Base-by-base conservation (phyloP, 495 filamentous ascomycete species). In the Annulohypoxylon bovei region DNA sequence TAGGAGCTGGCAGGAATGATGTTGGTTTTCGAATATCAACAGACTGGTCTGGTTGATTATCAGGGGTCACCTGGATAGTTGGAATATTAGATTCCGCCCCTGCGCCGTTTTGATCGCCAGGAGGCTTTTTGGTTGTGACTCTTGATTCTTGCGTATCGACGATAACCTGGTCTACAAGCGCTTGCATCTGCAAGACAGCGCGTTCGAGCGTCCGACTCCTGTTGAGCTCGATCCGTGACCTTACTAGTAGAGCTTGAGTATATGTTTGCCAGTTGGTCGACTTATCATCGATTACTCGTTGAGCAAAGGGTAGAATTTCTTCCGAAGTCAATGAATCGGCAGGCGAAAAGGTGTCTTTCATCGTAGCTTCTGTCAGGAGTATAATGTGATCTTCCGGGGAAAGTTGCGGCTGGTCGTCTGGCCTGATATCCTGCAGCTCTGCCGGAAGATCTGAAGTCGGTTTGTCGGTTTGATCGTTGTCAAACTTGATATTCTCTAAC, bases 221-320 rank as follows among this genome's bases (percentile, higher is more conserved):
- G 76, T 94, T 92, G 0, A 92, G 88, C 78, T 99, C 95, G 63
- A 98, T 93, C 3, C 95, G 85, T 74, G 92, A 95, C 44, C 95
- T 87, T 4, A 97, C 89, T 2, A 98, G 82, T 4, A 99, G 81
- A 1, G 92, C 95, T 74, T 98, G 93, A 0, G 95, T 98, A 76
- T 99, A 98, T 20, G 97, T 90, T 78, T 98, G 96, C 95, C 95
- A 99, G 78, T 98, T 98, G 2, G 93, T 93, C 68, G 91, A 91
- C 50, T 94, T 93, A 58, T 95, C 93, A 14, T 91, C 85, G 18
- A 99, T 85, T 0, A 98, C 96, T 16, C 95, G 88, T 20, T 89
- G 90, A 4, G 94, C 96, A 77, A 93, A 98, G 0, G 95, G 95
- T 14, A 94, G 79, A 35, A 97, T 94, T 78, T 97, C 93, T 76